Evolutionary conservation across 2,329 filamentous ascomycete genomes (phyloP), one percentile per base, ranked within the genome.

Genomic region (Tolypocladium cylindrosporum): DNA sequence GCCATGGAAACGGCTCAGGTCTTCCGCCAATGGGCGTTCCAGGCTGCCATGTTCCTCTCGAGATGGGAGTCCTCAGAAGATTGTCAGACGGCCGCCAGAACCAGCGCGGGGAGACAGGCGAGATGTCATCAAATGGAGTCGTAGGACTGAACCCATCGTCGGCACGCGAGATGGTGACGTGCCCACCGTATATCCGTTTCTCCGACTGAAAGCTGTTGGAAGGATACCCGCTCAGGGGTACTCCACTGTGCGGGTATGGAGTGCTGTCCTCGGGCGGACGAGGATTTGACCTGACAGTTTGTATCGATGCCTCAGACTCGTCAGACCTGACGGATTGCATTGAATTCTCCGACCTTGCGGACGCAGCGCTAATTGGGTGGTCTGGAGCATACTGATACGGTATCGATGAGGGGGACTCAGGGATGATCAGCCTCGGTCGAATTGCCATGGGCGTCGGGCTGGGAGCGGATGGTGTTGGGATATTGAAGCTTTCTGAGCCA

Each of bases 381-480:
- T 27, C 43, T 16, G 24, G 6, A 16, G 21, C 11, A 16, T 58
- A 56, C 16, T 61, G 59, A 14, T 52, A 34, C 2, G 58, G 56
- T 1, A 61, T 27, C n/a, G 60, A 55, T 40, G 60, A 41, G 31
- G 64, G 61, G 1, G 64, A 65, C 13, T 68, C 60, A 0, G 69
- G 65, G 34, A 69, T 67, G 57, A 64, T 60, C 1, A 73, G 56
- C 13, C 64, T 64, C 0, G 73, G 72, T 1, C 72, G 64, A 16
- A 67, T 6, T 0, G 67, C 58, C 27, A 64, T 50, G 0, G 72
- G 69, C 0, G 70, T 72, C 3, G 72, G 69, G 19, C 69, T 73
- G 0, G 71, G 70, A 2, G 67, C 69, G 0, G 71, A 71, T 0
- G 72, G 72, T 0, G 70, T 73, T 0, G 66, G 65, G 3, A 73